Base-by-base conservation (phyloP, 2,329 filamentous ascomycete species). In the Alternaria solani region DNA sequence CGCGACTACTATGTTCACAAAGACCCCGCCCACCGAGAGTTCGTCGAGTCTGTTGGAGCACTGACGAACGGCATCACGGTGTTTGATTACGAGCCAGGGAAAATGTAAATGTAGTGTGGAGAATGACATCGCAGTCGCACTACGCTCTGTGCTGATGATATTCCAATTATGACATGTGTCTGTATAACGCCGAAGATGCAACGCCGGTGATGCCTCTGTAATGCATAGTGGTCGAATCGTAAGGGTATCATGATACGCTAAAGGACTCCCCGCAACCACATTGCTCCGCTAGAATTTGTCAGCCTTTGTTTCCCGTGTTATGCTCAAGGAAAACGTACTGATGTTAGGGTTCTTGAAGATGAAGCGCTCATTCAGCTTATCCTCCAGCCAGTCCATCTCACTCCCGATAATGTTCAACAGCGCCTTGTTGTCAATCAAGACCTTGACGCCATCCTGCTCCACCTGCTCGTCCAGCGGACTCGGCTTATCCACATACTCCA, bases 371-470 rank as follows among this genome's bases (percentile, higher is more conserved):
- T 91, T 96, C 66, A 99, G 82, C 82, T 96, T 97, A 72, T 98
- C 95, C 81, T 98, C 94, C 11, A 94, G 86, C 94, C 94, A 99
- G 76, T 99, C 95, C 95, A 99, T 99, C 81, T 98, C 94, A 75
- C 91, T 97, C 5, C 95, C 95, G 71, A 99, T 97, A 55, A 99
- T 98, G 79, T 94, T 98, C 78, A 99, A 94, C 51, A 99, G 82
- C 42, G 95, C 95, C 83, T 97, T 98, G 84, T 92, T 96, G 79
- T 99, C 95, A 58, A 99, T 95, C 77, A 98, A 79, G 34, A 99
- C 94, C 80, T 92, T 94, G 58, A 99, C 94, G 0, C 94, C 95
- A 73, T 98, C 95, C 78, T 99, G 95, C 76, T 96, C 94, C 1
- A 99, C 93, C 52, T 89, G 85, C 79, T 99, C 95, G 72, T 99